Base-by-base conservation (phyloP, 1,284 basidiomycete species). In the Farysia itapuensis region DNA sequence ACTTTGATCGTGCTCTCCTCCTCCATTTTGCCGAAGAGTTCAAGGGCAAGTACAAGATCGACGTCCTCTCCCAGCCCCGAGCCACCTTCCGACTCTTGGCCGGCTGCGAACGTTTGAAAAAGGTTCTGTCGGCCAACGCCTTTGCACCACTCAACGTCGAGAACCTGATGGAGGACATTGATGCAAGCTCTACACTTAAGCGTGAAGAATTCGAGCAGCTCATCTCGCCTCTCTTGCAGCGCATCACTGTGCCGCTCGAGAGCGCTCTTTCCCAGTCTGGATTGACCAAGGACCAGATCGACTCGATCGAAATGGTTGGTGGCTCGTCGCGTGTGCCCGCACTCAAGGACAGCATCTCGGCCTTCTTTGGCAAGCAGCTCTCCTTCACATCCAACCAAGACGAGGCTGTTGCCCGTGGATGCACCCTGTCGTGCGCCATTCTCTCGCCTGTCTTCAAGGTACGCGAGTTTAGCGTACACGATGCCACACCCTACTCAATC, bases 21-120 rank as follows among this genome's bases (percentile, higher is more conserved):
- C 41, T 72, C 28, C 72, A 75, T 60, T 75, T 75, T 59, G 73
- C 72, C 28, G 42, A 68, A 12, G 73, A 74, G 57, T 74, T 75
- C 64, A 73, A 75, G 70, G 63, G 40, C 37, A 75, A 75, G 60
- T 75, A 75, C 70, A 75, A 75, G 60, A 67, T 75, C 52, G 73
- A 75, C 32, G 70, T 75, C 25, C 53, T 72, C 36, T 73, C 70
- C 51, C 74, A 59, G 56, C 67, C 67, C 39, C 74, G 74, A 63
- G 70, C 73, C 44, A 66, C 65, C 56, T 74, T 74, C 73, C 72
- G 73, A 44, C 61, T 75, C 25, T 54, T 61, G 15, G 64, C 73
- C 35, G 73, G 72, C 31, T 75, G 73, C 51, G 73, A 75, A 61
- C 67, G 72, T 29, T 54, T 75, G 44, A 75, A 75, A 49, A 75